These are phyloP conservation scores for Royoungia palumana DNA, from an alignment of 768 basidiomycete species.

Conservation along the genomic window DNA sequence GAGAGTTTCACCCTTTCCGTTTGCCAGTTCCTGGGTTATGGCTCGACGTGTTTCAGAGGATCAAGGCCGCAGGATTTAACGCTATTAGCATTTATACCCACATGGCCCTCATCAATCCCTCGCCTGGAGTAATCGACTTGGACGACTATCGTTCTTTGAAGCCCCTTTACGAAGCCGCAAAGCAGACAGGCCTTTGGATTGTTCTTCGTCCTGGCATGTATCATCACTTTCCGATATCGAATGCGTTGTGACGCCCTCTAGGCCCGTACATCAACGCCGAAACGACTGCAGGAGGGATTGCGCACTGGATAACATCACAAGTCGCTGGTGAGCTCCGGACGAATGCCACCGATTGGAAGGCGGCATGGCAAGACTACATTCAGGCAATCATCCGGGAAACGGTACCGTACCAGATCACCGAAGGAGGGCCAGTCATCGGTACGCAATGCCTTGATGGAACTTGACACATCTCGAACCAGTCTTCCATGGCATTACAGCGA, in stretches of 20 bases:
- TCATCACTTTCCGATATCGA: background rate
- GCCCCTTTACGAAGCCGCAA: conserved; percentile 72
- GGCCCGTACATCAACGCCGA: conserved; percentile 69
- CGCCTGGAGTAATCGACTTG: conserved; percentile 72
- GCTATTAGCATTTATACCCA: conserved; percentile 75
- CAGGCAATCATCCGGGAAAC: conserved; percentile 60
- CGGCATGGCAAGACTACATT: conserved; percentile 72
- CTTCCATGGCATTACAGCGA: conserved; percentile 34
- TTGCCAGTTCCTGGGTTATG: conserved; percentile 77
- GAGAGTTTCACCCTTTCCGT: conserved; percentile 83
- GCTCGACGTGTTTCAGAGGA: conserved; percentile 79
- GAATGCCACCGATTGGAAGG: conserved; percentile 60
- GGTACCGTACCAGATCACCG: conserved; percentile 60
- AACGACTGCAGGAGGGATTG: conserved; percentile 72
- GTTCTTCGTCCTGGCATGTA: conserved; percentile 72
- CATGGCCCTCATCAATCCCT: conserved; percentile 75
- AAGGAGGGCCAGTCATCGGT: conserved; percentile 77
- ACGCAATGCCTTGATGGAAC: conserved; percentile 14
- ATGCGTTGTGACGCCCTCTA: conserved; percentile 5
- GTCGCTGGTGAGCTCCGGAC: conserved; percentile 69
- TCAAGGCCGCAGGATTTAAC: conserved; percentile 79
- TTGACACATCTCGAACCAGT: background rate
- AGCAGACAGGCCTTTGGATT: conserved; percentile 71
- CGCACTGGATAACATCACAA: conserved; percentile 67
- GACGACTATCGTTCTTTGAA: conserved; percentile 63